These are phyloP conservation scores for Hypoxylon perforatum DNA, from an alignment of 495 filamentous ascomycete species.

Conservation along the genomic window DNA sequence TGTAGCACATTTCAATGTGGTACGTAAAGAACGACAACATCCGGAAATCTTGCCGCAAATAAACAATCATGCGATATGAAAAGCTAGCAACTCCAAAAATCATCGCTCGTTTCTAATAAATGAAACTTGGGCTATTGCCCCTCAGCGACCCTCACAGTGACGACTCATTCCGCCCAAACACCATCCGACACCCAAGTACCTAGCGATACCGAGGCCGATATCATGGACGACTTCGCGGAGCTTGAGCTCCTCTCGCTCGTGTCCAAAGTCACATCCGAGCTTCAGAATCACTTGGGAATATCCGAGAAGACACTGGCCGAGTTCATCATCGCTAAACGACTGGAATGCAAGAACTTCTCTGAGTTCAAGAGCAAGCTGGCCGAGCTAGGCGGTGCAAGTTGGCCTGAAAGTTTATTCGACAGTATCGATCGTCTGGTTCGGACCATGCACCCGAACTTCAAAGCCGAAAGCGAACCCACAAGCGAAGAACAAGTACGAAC, in stretches of 20 bases:
- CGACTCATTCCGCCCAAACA: neutral
- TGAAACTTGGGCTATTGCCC: conserved; percentile 11
- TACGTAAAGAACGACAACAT: neutral
- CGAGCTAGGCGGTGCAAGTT: conserved; percentile 82
- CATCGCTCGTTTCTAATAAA: conserved; percentile 26
- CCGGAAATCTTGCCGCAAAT: neutral
- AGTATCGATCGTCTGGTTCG: conserved; percentile 88
- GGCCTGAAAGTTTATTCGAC: conserved; percentile 88
- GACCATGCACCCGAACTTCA: conserved; percentile 91
- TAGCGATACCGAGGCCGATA: conserved; percentile 25
- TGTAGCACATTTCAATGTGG: no score
- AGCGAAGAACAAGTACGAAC: conserved; percentile 52
- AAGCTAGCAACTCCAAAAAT: conserved; percentile 15
- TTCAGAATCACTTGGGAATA: conserved; percentile 93
- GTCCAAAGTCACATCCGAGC: conserved; percentile 91
- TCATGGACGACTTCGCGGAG: conserved; percentile 89
- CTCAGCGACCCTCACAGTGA: neutral
- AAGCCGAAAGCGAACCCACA: conserved; percentile 56
- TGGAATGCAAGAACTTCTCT: conserved; percentile 73
- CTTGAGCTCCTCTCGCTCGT: conserved; percentile 94
- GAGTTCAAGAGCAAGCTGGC: conserved; percentile 78
- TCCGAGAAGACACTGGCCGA: conserved; percentile 95
- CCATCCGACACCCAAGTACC: neutral
- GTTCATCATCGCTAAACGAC: conserved; percentile 90
- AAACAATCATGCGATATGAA: conserved; percentile 15